Percentiles rank a stretch among this genome's conserved stretches.
Evolutionary conservation across 768 basidiomycete genomes (phyloP).

Genomic region (Kwoniella pini): DNA sequence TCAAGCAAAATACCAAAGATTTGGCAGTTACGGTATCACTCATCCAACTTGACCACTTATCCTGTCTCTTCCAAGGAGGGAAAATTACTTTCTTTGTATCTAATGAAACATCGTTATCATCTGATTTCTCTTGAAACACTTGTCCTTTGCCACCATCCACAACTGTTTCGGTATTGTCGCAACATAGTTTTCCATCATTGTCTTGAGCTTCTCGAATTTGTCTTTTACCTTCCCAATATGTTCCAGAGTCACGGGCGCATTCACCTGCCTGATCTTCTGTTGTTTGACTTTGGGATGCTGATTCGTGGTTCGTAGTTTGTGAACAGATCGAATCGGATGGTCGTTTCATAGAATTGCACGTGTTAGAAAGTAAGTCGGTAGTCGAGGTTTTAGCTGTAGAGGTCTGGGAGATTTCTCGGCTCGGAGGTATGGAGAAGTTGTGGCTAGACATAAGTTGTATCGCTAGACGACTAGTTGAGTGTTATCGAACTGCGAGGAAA

Average conservation of each 20-base stretch:
- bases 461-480: too few relatives aligned
- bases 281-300: too few relatives aligned
- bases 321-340: too few relatives aligned
- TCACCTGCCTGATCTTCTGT: background rate
- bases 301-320: too few relatives aligned
- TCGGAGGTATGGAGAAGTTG: background rate
- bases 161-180: too few relatives aligned
- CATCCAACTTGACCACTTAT: constrained; percentile 30
- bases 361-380: background rate
- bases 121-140: too few relatives aligned
- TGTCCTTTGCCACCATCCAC: too few relatives aligned
- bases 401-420: background rate
- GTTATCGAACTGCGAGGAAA: too few relatives aligned
- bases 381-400: constrained; percentile 5
- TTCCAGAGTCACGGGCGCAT: background rate
- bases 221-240: constrained; percentile 5
- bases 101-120: background rate
- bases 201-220: background rate
- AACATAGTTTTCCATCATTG: background rate
- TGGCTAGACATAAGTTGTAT: background rate
- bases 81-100: constrained; percentile 1
- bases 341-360: background rate
- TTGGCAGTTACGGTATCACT: constrained; percentile 25
- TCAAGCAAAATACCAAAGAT: constrained; percentile 27
- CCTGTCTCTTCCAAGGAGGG: constrained; percentile 24